phyloP scores from a whole-genome alignment of 306 rosid species.

The Albizia julibrissin region DNA sequence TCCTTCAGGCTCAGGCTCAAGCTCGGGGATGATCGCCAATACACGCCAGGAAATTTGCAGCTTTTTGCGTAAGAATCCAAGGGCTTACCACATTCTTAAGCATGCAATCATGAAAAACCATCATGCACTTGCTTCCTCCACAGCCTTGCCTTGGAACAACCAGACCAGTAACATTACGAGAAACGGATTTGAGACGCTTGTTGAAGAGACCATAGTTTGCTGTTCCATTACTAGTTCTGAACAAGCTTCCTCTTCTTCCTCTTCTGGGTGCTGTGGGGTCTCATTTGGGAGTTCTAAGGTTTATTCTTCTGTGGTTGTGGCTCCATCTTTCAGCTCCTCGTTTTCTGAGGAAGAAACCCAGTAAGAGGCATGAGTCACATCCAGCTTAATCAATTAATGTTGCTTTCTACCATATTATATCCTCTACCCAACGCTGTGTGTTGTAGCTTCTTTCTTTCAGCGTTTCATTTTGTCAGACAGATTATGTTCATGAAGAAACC shows the following conservation, averaged over 20 bases:
- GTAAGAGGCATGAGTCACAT: neutral
- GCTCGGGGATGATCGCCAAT: conserved; percentile 30
- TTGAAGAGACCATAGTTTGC: conserved; percentile 76
- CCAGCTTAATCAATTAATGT: neutral
- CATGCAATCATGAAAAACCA: conserved; percentile 69
- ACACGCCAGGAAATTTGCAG: conserved; percentile 43
- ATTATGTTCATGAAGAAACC: conserved; percentile 6
- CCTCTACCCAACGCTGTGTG: neutral
- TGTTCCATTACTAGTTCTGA: conserved; percentile 40
- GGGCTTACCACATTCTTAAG: conserved; percentile 65
- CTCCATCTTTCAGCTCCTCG: conserved; percentile 80
- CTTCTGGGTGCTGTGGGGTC: conserved; percentile 36
- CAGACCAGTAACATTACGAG: conserved; percentile 14
- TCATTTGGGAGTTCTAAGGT: conserved; percentile 82
- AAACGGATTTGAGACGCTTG: conserved; percentile 43
- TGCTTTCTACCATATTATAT: conserved; percentile 2
- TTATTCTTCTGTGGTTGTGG: conserved; percentile 86
- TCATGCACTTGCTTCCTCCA: conserved; percentile 48
- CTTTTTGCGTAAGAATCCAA: conserved; percentile 65
- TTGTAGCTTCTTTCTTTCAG: conserved; percentile 84
- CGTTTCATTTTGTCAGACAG: conserved; percentile 34
- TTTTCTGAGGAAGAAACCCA: conserved; percentile 20
- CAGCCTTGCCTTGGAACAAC: conserved; percentile 32
- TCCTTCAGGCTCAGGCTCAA: neutral
- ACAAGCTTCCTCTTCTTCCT: conserved; percentile 20